Conservation (phyloP, 345 rosid species). For the Salix viminalis region DNA sequence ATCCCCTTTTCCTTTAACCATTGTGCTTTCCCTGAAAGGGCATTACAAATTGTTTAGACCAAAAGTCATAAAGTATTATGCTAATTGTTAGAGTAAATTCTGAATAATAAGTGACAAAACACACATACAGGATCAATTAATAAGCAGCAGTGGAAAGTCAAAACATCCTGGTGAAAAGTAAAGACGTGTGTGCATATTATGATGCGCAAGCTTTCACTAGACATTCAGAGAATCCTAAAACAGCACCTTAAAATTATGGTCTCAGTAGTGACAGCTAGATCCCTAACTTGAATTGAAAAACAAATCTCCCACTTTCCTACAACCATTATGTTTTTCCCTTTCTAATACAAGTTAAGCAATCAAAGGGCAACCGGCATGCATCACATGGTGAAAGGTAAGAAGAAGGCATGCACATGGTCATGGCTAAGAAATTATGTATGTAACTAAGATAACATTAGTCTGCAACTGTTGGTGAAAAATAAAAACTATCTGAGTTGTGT, state of each 20-base stretch:
- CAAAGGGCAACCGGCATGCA: background rate
- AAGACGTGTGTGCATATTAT: background rate
- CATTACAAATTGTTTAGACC: constrained; percentile 1
- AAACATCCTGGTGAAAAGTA: background rate
- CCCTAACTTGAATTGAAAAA: background rate
- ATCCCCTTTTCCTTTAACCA: constrained; percentile 7
- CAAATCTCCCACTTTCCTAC: background rate
- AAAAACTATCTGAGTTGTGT: background rate
- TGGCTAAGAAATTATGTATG: background rate
- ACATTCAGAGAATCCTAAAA: background rate
- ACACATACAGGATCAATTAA: background rate
- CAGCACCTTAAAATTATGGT: background rate
- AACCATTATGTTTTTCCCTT: too few species aligned
- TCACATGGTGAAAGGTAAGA: background rate
- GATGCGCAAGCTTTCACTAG: background rate
- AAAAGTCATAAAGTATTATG: background rate
- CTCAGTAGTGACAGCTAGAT: background rate
- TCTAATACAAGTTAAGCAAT: too few species aligned
- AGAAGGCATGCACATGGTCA: background rate
- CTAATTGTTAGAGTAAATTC: background rate
- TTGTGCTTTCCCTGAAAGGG: constrained; percentile 25
- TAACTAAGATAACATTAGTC: background rate
- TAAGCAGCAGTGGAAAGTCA: background rate
- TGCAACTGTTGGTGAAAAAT: background rate
- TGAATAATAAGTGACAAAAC: background rate